A percentile compares a stretch with the other conserved stretches of the same genome.
Evolutionary conservation across 148 eudicot genomes (phyloP).

Genomic region (Chenopodium quinoa): DNA sequence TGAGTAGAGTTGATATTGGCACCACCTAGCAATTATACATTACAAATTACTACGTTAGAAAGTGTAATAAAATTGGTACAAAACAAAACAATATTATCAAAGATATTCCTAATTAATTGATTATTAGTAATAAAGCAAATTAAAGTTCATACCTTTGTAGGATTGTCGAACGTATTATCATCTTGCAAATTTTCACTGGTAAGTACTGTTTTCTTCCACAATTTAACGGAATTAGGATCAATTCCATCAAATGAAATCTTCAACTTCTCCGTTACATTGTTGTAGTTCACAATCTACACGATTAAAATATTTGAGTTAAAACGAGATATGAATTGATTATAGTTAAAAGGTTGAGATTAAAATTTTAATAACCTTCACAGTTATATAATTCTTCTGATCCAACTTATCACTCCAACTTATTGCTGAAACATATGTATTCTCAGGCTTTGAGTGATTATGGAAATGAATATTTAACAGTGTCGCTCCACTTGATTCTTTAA

Average conservation of each 20-base stretch:
- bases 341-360: background rate
- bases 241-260: constrained; percentile 42
- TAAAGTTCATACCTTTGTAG: constrained; percentile 51
- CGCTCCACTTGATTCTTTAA: constrained; percentile 71
- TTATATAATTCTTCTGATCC: constrained; percentile 40
- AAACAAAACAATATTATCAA: too few species aligned
- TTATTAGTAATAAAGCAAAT: too few species aligned
- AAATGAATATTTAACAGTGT: constrained; percentile 48
- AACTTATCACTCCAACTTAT: constrained; percentile 45
- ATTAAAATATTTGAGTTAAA: background rate
- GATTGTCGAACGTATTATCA: constrained; percentile 45
- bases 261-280: constrained; percentile 29
- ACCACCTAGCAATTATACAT: constrained; percentile 29
- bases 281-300: constrained; percentile 64
- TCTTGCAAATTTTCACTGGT: constrained; percentile 28
- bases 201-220: constrained; percentile 43
- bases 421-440: constrained; percentile 51
- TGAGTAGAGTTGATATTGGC: constrained; percentile 24
- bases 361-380: constrained; percentile 48
- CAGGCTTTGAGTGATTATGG: constrained; percentile 16
- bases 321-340: too few species aligned
- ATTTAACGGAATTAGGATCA: constrained; percentile 28
- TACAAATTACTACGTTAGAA: background rate
- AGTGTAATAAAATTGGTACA: background rate
- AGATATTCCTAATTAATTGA: too few species aligned